Base-by-base conservation (phyloP, 2,329 filamentous ascomycete species). In the Tricladium varicosporioides region DNA sequence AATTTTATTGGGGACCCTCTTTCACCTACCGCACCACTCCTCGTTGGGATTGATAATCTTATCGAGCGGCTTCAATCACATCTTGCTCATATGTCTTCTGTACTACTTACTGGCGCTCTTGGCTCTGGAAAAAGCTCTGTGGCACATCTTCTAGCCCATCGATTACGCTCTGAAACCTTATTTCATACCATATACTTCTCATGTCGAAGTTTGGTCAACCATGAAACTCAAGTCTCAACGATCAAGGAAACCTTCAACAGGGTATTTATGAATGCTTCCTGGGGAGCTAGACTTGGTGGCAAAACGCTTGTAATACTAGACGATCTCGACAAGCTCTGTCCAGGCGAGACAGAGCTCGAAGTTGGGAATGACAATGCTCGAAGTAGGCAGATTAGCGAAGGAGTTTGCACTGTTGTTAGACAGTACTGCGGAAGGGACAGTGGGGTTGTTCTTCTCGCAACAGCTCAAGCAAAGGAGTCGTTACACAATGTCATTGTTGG, bases 361-460 rank as follows among this genome's bases (percentile, higher is more conserved):
- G 90, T 96, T 4, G 91, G 91, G 60, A 92, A 92, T 58, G 92
- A 97, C 65, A 97, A 99, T 68, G 91, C 91, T 15, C 84, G 93
- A 61, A 97, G 92, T 70, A 85, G 92, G 33, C 92, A 97, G 66
- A 85, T 97, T 56, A 96, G 92, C 69, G 94, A 99, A 72, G 85
- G 91, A 0, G 81, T 99, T 5, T 89, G 90, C 69, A 85, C 88
- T 0, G 86, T 94, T 62, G 89, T 93, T 0, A 84, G 87, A 55
- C 89, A 97, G 68, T 92, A 93, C 70, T 96, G 92, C 70, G 85
- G 84, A 0, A 81, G 84, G 60, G 87, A 91, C 59, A 91, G 87
- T 60, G 87, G 88, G 1, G 89, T 99, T 13, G 90, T 96, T 4
- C 74, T 99, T 52, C 79, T 99, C 9, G 92, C 91, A 3, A 97